phyloP scores from a whole-genome alignment of 257 asterid species.

The Solanum pennellii region DNA sequence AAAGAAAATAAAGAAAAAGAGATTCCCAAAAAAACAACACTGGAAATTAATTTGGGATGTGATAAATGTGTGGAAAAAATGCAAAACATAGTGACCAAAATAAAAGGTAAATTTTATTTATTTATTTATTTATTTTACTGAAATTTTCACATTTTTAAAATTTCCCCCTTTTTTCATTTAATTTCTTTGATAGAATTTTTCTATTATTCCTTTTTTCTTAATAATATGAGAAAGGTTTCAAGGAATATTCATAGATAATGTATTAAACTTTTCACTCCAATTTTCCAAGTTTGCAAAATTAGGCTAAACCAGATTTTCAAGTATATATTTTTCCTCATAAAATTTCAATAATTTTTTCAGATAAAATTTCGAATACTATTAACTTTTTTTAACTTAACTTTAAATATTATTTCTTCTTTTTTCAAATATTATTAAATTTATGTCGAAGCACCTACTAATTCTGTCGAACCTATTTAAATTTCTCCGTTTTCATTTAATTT shows the following conservation, averaged over 20 bases:
- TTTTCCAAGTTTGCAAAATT: no score
- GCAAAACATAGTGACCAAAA: neutral
- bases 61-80: neutral
- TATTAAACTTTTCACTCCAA: neutral
- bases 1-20: neutral
- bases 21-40: neutral
- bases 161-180: neutral
- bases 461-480: neutral
- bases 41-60: neutral
- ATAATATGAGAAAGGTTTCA: neutral
- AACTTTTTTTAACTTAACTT: neutral
- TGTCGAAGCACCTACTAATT: neutral
- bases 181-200: neutral
- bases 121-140: no score
- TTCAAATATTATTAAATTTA: neutral
- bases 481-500: neutral
- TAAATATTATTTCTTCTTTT: neutral
- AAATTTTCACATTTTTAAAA: no score
- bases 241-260: neutral
- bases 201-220: no score
- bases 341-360: neutral
- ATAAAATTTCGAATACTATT: neutral
- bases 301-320: neutral
- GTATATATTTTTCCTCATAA: neutral
- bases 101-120: neutral